Base-by-base conservation (phyloP, 352 stramenopile species). In the Phytopythium cucurbitacearum region DNA sequence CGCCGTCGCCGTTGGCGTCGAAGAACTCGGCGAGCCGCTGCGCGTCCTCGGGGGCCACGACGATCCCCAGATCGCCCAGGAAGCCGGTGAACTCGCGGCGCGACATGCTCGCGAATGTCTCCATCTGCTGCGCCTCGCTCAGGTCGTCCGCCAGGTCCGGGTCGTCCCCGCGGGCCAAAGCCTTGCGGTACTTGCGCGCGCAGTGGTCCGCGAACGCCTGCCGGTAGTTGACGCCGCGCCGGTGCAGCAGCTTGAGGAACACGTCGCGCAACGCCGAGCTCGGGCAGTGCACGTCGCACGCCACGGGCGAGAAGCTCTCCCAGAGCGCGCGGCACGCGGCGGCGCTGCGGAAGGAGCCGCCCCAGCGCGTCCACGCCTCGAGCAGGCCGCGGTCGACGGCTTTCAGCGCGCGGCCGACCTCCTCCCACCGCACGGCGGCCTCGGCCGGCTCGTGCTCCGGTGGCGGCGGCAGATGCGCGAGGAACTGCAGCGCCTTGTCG, bases 171-270 rank as follows among this genome's bases (percentile, higher is more conserved):
- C 71, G 65, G 36, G 67, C 67, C n/a, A 94, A 47, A 0, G 70
- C 60, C 37, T 81, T 64, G 40, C 72, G 80, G 65, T 89, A 75
- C 40, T 85, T 76, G 9, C 68, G 67, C 8, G 75, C 64, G 38
- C 78, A 87, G 40, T 87, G 75, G 13, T 84, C 69, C 0, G 91
- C 53, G 40, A 96, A 96, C 0, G 83, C 82, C 16, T 85, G 65
- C 34, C 76, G 73, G 53, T 95, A 97, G 57, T 97, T 88, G 13
- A 94, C 67, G 40, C 87, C 83, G 16, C 81, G 84, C n/a, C 84
- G 80, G 57, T 95, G 84, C 15, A 97, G 69, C 36, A 97, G 68
- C 70, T 97, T 97, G 44, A 97, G 72, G 45, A 97, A 95, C 35
- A 95, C 81, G 53, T 95, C 85, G 16, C 89, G 85, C 33, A 96